A percentile compares a stretch with the other conserved stretches of the same genome.
Conservation (phyloP, 345 rosid species). For the Litchi chinensis region DNA sequence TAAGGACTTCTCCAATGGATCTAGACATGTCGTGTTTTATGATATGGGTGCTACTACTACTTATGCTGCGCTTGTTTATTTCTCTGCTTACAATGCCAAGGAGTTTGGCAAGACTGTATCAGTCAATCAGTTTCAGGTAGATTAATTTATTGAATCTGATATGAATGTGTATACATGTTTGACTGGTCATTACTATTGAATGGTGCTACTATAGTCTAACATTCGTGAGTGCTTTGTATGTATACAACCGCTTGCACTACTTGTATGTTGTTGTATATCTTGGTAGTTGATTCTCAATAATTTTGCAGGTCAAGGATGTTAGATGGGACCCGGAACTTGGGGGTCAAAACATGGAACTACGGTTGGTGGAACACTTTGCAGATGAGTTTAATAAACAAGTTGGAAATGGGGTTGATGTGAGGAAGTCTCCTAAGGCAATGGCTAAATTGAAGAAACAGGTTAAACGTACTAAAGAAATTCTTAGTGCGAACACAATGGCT, state of each 20-base stretch:
- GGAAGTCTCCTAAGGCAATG: constrained; percentile 92
- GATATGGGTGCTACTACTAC: constrained; percentile 97
- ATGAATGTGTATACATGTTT: neutral
- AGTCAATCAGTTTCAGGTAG: constrained; percentile 93
- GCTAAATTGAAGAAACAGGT: constrained; percentile 99
- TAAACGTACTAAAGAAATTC: constrained; percentile 94
- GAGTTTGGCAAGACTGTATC: constrained; percentile 89
- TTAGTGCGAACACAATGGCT: constrained; percentile 91
- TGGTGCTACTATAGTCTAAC: neutral
- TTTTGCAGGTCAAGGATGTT: constrained; percentile 88
- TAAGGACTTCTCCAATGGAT: constrained; percentile 85
- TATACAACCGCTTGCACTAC: neutral
- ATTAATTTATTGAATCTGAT: neutral
- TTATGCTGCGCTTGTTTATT: constrained; percentile 86
- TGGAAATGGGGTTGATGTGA: constrained; percentile 89
- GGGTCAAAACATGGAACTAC: constrained; percentile 86
- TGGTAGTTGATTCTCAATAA: constrained; percentile 18
- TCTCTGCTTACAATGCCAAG: constrained; percentile 82
- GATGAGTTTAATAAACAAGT: constrained; percentile 94
- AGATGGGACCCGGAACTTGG: constrained; percentile 97
- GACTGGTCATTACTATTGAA: neutral
- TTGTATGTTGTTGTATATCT: constrained; percentile 3
- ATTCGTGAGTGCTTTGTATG: neutral
- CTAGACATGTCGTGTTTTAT: constrained; percentile 87
- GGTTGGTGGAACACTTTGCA: constrained; percentile 86